A percentile compares a stretch with the other conserved stretches of the same genome.
phyloP scores from a whole-genome alignment of 2,329 filamentous ascomycete species.

The Talaromyces marneffei region DNA sequence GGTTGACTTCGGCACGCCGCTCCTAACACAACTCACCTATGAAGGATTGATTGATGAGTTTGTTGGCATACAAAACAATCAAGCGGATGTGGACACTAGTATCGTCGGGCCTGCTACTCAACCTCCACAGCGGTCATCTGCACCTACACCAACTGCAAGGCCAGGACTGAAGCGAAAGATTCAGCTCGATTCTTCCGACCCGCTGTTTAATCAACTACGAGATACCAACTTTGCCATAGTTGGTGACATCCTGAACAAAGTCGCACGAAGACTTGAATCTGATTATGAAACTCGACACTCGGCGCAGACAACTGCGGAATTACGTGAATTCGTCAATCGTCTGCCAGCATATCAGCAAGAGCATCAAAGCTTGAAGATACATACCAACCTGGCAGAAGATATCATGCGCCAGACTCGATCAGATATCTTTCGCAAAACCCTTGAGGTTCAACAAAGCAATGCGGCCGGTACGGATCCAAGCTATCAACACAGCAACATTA shows the following conservation, averaged over 20 bases:
- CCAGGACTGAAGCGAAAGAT: conserved; percentile 79
- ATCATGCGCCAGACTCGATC: conserved; percentile 89
- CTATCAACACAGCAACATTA: conserved; percentile 82
- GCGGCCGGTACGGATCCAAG: conserved; percentile 84
- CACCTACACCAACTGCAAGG: conserved; percentile 45
- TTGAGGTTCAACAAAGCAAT: conserved; percentile 94
- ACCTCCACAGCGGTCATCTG: conserved; percentile 51
- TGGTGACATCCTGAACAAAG: conserved; percentile 79
- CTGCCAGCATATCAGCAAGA: conserved; percentile 88
- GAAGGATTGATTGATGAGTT: conserved; percentile 93
- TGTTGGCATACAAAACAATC: conserved; percentile 86
- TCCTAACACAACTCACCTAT: conserved; percentile 93
- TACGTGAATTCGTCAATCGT: conserved; percentile 92
- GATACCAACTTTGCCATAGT: conserved; percentile 96
- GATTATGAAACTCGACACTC: conserved; percentile 86
- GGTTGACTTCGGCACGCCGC: conserved; percentile 83
- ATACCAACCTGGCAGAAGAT: conserved; percentile 88
- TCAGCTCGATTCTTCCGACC: conserved; percentile 80
- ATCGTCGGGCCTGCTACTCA: conserved; percentile 66
- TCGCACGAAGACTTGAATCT: conserved; percentile 75
- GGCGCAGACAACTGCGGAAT: conserved; percentile 80
- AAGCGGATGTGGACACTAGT: conserved; percentile 85
- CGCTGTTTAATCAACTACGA: conserved; percentile 78
- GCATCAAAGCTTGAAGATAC: conserved; percentile 84
- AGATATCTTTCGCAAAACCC: conserved; percentile 77